Conservation (phyloP, 768 basidiomycete genomes). For the Suillus bovinus region DNA sequence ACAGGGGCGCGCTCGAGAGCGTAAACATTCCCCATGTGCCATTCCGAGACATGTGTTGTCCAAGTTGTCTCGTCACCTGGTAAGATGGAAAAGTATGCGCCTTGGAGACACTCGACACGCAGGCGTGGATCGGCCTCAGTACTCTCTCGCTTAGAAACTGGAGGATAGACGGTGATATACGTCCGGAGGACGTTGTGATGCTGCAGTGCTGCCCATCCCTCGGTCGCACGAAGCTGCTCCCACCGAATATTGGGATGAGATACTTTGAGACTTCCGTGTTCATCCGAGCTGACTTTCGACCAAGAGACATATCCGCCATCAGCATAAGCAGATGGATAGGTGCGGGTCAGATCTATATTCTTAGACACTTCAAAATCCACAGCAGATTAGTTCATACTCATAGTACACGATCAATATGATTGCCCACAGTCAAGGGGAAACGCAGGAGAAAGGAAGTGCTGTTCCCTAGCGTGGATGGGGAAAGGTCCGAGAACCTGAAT, state of each 20-base stretch:
- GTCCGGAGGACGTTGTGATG: conserved; percentile 74
- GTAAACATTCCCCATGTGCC: conserved; percentile 91
- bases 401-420: conserved; percentile 1
- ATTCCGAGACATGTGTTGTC: conserved; percentile 41
- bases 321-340: conserved; percentile 64
- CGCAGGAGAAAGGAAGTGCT: conserved; percentile 77
- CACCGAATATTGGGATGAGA: conserved; percentile 72
- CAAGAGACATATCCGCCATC: conserved; percentile 63
- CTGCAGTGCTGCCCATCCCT: conserved; percentile 88
- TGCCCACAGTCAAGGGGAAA: conserved; percentile 65
- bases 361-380: conserved; percentile 42
- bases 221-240: conserved; percentile 67
- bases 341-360: conserved; percentile 46
- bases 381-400: not conserved
- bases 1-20: conserved; percentile 53
- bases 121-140: conserved; percentile 43
- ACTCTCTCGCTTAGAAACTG: conserved; percentile 17
- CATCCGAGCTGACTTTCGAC: conserved; percentile 44
- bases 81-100: conserved; percentile 73
- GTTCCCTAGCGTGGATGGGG: conserved; percentile 81
- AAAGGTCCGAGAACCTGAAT: conserved; percentile 78
- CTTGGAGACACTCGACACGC: conserved; percentile 63
- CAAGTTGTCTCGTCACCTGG: conserved; percentile 37
- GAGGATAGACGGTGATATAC: conserved; percentile 58
- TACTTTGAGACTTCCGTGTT: conserved; percentile 53